phyloP scores from a whole-genome alignment of 768 basidiomycete genomes.

The Leccinellum rugosiceps region DNA sequence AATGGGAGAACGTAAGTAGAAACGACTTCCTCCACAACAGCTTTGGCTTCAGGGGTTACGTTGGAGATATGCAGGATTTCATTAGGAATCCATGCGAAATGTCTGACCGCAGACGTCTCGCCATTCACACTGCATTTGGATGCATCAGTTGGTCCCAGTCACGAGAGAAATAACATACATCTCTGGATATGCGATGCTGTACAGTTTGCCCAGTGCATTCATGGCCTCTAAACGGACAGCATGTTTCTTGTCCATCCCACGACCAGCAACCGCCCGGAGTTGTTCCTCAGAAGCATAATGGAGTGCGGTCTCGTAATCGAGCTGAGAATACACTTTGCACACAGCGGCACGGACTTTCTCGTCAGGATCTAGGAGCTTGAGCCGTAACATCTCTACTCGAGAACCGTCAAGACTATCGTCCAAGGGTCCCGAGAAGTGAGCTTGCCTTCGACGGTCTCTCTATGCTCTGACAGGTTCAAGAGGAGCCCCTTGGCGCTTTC shows the following conservation, averaged over 20 bases:
- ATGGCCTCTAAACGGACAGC: constrained; percentile 74
- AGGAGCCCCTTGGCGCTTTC: constrained; percentile 65
- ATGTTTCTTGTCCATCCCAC: constrained; percentile 82
- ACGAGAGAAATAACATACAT: constrained; percentile 58
- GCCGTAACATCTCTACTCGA: constrained; percentile 49
- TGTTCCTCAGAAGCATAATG: constrained; percentile 72
- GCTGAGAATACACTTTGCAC: constrained; percentile 73
- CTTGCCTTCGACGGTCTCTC: constrained; percentile 71
- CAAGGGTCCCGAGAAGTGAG: constrained; percentile 3
- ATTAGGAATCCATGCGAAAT: constrained; percentile 94
- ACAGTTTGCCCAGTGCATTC: constrained; percentile 72
- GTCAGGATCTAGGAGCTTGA: constrained; percentile 82
- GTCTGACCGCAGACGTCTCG: constrained; percentile 64
- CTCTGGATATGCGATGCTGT: constrained; percentile 79
- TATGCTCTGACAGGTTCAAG: constrained; percentile 60
- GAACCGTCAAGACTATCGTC: constrained; percentile 3
- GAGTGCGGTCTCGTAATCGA: constrained; percentile 89
- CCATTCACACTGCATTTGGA: constrained; percentile 63
- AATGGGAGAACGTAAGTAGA: constrained; percentile 81
- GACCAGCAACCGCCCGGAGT: constrained; percentile 60
- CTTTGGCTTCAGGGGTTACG: constrained; percentile 56
- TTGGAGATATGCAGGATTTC: constrained; percentile 56
- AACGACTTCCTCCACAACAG: constrained; percentile 63
- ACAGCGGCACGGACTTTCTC: constrained; percentile 86
- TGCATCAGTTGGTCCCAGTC: constrained; percentile 2